Evolutionary conservation across 495 filamentous ascomycete genomes (phyloP).

Genomic region (Mytilinidion resinicola): DNA sequence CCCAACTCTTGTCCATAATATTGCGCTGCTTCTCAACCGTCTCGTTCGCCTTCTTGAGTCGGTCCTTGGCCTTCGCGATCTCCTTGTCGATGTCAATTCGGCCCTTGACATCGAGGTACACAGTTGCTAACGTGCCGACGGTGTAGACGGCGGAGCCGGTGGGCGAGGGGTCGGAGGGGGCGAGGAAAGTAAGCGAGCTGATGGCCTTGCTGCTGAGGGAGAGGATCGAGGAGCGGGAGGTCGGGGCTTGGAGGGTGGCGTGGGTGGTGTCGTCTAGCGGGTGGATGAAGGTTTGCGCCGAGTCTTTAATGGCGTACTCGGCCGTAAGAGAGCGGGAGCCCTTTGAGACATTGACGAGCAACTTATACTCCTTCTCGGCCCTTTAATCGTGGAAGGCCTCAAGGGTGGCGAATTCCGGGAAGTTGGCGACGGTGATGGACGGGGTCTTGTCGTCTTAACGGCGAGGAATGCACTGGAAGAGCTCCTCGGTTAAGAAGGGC

Average conservation of each 20-base stretch:
- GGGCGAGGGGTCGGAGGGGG: neutral
- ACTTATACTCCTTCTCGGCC: neutral
- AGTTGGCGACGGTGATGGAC: neutral
- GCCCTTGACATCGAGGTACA: neutral
- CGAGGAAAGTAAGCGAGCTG: neutral
- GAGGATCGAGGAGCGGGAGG: neutral
- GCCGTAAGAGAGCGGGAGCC: neutral
- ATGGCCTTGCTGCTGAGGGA: neutral
- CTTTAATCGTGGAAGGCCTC: neutral
- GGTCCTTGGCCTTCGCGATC: neutral
- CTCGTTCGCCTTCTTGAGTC: neutral
- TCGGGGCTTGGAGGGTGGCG: neutral
- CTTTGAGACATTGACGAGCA: neutral
- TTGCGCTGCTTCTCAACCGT: neutral
- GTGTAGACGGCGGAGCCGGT: neutral
- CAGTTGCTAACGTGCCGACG: neutral
- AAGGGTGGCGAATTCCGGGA: neutral
- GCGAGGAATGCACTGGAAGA: neutral
- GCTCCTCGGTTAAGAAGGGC: conserved; percentile 6
- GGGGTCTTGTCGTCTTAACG: neutral
- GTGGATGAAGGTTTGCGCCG: neutral
- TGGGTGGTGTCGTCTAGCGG: neutral
- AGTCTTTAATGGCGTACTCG: neutral
- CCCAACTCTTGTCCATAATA: neutral
- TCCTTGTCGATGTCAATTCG: neutral